Evolutionary conservation across 2,329 filamentous ascomycete species (phyloP).

Genomic region (Esteya vermicola): DNA sequence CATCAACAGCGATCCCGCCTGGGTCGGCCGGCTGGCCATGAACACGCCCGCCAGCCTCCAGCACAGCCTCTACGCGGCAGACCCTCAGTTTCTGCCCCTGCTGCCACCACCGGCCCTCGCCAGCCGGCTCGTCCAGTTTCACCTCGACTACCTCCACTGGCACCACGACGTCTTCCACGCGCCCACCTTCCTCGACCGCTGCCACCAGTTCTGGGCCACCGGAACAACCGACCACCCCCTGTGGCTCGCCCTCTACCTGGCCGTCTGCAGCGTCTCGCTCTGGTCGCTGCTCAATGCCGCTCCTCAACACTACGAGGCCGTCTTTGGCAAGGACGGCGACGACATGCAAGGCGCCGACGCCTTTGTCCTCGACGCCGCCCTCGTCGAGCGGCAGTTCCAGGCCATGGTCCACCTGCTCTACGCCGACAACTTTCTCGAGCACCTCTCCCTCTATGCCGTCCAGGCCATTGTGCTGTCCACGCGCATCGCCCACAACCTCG

Average conservation of each 20-base stretch:
- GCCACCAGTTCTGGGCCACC: slow-evolving; percentile 12
- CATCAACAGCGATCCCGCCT: slow-evolving; percentile 12
- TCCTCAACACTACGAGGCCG: no score
- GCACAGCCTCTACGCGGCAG: no score
- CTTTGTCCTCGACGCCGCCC: slow-evolving; percentile 3
- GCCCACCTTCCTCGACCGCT: slow-evolving; percentile 13
- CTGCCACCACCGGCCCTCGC: slow-evolving; percentile 7
- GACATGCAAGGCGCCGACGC: no score
- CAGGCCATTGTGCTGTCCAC: slow-evolving; percentile 21
- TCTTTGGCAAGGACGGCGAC: no score
- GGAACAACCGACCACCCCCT: slow-evolving; percentile 12
- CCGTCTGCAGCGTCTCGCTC: slow-evolving; percentile 11
- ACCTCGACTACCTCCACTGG: slow-evolving; percentile 13
- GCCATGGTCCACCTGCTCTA: slow-evolving; percentile 19
- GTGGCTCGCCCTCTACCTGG: slow-evolving; percentile 14
- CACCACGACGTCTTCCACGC: slow-evolving; percentile 14
- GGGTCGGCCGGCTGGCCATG: slow-evolving; percentile 4
- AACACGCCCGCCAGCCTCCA: no score
- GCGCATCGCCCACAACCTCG: slow-evolving; percentile 20
- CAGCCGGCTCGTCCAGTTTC: slow-evolving; percentile 11
- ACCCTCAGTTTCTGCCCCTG: no score
- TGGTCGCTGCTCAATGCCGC: slow-evolving; percentile 12
- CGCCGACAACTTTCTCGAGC: slow-evolving; percentile 15
- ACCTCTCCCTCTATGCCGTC: slow-evolving; percentile 16
- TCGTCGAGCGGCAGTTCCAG: slow-evolving; percentile 13